Base-by-base conservation (phyloP, 2,329 filamentous ascomycete genomes). In the Verticillium nonalfalfae region DNA sequence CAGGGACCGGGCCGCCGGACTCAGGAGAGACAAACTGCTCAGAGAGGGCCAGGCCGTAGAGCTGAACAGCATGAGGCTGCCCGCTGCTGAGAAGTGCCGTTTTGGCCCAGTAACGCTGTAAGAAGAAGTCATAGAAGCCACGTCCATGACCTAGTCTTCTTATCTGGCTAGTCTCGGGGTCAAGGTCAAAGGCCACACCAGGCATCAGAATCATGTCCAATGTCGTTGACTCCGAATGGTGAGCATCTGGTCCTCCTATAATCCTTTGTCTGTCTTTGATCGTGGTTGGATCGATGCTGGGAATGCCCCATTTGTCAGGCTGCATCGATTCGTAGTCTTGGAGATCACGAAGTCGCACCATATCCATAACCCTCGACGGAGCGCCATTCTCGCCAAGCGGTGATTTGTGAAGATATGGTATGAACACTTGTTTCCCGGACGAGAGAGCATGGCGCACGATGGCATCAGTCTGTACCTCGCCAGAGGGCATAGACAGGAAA, bases 51-150 rank as follows among this genome's bases (percentile, higher is more conserved):
- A 98, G 82, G 63, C 91, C 95, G 75, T 92, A 86, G 66, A 88
- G 76, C 65, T 81, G 76, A 70, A 84, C 73, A 69, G 58, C 77
- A 72, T 60, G 72, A 70, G 59, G 72, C 68, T 72, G 67, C 52
- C 70, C 70, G 40, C 71, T 71, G 52, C 72, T 70, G 60, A 72
- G 70, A 57, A 74, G 66, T 56, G 72, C 73, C 34, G 69, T 63
- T 74, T 74, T 82, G 73, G 82, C 72, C 59, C 77, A 73, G 69
- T 93, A 96, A 67, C 89, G 86, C 70, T 89, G 85, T 71, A 99
- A 78, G 75, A 97, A 99, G 74, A 88, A 90, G 78, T 99, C 95
- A 80, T 99, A 99, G 78, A 96, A 99, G 36, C 95, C 95, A 75
- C 92, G 96, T 61, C 95, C 95, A 75, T 99, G 95, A 50, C 95